Base-by-base conservation (phyloP, 2,329 filamentous ascomycete genomes). In the Colletotrichum filicis region DNA sequence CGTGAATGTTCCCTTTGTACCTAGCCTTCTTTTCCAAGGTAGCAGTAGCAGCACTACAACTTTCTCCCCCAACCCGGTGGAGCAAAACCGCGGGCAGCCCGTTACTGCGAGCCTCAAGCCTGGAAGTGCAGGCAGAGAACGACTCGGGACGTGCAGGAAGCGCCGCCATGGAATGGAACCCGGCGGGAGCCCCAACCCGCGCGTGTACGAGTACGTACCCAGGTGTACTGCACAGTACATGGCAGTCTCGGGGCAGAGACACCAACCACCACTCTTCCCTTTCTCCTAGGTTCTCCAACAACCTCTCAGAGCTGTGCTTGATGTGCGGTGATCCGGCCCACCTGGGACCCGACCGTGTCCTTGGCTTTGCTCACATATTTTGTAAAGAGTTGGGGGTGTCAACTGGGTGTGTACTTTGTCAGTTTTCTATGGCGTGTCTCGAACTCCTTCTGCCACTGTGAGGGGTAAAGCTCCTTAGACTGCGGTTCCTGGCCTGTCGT, bases 401-500 rank as follows among this genome's bases (percentile, higher is more conserved):
- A 22, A 42, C 37, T 49, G 60, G 53, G 59, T 30, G 30, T 55
- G 60, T 63, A 49, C 42, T 49, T 22, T 49, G 42, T 49, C 37
- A 49, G 19, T 49, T n/a, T 22, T n/a, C 19, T 49, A 49, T 22
- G 19, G 42, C 8, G 66, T 68, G 58, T 70, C 66, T 64, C 59
- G 58, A 61, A 56, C 46, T 71, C 49, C 49, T 71, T 30, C 70
- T 73, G 46, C 19, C 71, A 73, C 71, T 71, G 70, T 73, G 66
- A 73, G 71, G 71, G 71, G 71, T 61, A 73, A 57, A 66, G 66
- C 28, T 73, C 55, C 61, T 37, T 73, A 57, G 66, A 46, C 66
- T 73, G 66, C 59, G 65, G 58, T 70, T 71, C 71, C 71, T 66
- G 71, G 61, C 66, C 61, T 73, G 71, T 62, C 67, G 71, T 71